Base-by-base conservation (phyloP, 2,329 filamentous ascomycete genomes). In the Helotiales sp. region DNA sequence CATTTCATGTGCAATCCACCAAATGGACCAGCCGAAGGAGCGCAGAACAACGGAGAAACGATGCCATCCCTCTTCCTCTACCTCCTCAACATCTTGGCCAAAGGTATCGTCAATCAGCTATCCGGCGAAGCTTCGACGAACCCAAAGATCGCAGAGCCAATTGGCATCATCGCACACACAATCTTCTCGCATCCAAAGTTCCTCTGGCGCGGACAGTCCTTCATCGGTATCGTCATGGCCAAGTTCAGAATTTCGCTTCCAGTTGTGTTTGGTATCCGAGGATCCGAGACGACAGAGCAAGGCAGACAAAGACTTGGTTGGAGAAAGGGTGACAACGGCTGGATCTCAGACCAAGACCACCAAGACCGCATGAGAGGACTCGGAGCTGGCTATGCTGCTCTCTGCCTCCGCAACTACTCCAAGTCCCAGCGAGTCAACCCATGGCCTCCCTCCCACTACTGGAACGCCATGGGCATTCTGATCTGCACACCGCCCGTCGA, bases 211-310 rank as follows among this genome's bases (percentile, higher is more conserved):
- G 90, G 88, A 8, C 80, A 85, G 57, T 85, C 89, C 0, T 83
- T 97, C 66, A 89, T 93, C 61, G 92, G 96, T 76, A 92, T 98
- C 67, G 83, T 98, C 32, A 90, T 97, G 75, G 90, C 94, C 63
- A 97, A 98, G 78, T 91, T 92, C 75, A 89, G 93, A 67, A 84
- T 91, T 17, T 84, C 87, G 3, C 97, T 93, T 74, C 95, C 96
- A 0, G 89, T 93, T 1, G 82, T 99, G 0, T 98, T 96, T 77
- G 95, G 95, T 20, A 87, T 94, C 71, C 85, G 87, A 50, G 94
- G 93, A 26, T 88, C 83, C 69, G 93, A 97, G 77, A 89, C 85
- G 69, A 96, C 89, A 0, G 85, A 88, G 54, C 82, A 83, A 11
- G 93, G 93, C 0, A 86, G 89, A 13, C 72, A 79, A 20, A 84